Conservation (phyloP, 1,284 basidiomycete genomes). For the Agaricales sp. region DNA sequence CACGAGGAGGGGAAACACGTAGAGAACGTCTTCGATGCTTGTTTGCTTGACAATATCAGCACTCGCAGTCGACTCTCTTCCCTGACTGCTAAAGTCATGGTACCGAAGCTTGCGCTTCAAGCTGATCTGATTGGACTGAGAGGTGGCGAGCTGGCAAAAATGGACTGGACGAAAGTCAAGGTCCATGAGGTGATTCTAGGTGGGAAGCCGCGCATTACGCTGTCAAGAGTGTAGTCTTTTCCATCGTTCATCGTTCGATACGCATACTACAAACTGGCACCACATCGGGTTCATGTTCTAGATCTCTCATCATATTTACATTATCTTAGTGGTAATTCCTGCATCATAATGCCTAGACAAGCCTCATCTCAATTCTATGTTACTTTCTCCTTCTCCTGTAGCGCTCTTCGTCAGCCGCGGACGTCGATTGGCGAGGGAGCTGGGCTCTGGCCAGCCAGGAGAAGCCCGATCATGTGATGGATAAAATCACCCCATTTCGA, state of each 20-base stretch:
- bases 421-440: too few species aligned
- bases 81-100: background rate
- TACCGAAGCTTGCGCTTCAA: background rate
- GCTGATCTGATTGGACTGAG: background rate
- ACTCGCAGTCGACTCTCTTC: background rate
- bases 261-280: too few species aligned
- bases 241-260: background rate
- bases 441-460: background rate
- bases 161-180: background rate
- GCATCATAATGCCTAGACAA: too few species aligned
- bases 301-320: too few species aligned
- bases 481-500: slow-evolving; percentile 1
- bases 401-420: too few species aligned
- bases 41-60: background rate
- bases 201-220: background rate
- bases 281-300: too few species aligned
- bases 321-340: too few species aligned
- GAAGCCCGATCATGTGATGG: background rate
- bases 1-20: background rate
- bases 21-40: background rate
- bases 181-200: background rate
- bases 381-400: too few species aligned
- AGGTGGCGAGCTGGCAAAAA: background rate
- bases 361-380: too few species aligned
- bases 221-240: background rate